Conservation (phyloP, 176 grass and related monocot species). For the Musa itinerans region DNA sequence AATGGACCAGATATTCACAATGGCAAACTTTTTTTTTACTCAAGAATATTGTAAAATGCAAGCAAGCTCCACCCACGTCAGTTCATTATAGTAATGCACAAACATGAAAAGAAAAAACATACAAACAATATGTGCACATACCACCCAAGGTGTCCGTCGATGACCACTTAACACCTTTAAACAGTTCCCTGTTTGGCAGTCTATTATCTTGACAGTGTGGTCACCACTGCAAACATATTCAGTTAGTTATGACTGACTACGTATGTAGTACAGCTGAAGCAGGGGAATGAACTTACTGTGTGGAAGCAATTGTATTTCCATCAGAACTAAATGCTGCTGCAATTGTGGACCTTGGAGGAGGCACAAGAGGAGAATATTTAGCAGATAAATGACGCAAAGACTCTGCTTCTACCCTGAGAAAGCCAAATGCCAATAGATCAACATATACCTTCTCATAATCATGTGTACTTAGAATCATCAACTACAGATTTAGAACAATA, state of each 20-base stretch:
- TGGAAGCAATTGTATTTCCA: constrained; percentile 92
- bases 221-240: constrained; percentile 64
- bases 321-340: constrained; percentile 97
- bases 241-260: constrained; percentile 21
- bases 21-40: too few relatives aligned
- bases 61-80: too few relatives aligned
- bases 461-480: too few relatives aligned
- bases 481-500: too few relatives aligned
- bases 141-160: constrained; percentile 98
- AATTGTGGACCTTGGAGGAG: constrained; percentile 94
- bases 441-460: too few relatives aligned
- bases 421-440: not conserved
- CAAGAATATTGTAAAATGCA: too few relatives aligned
- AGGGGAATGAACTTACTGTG: constrained; percentile 56
- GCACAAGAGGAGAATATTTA: constrained; percentile 84
- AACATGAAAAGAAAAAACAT: too few relatives aligned
- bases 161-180: constrained; percentile 88
- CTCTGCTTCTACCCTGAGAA: constrained; percentile 82
- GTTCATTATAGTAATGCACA: not conserved
- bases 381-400: constrained; percentile 63
- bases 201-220: constrained; percentile 98
- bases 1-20: too few relatives aligned
- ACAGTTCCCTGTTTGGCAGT: constrained; percentile 88
- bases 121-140: constrained; percentile 33
- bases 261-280: not conserved